Conservation (phyloP, 2,329 filamentous ascomycete species). For the Paraphoma chrysanthemicola region DNA sequence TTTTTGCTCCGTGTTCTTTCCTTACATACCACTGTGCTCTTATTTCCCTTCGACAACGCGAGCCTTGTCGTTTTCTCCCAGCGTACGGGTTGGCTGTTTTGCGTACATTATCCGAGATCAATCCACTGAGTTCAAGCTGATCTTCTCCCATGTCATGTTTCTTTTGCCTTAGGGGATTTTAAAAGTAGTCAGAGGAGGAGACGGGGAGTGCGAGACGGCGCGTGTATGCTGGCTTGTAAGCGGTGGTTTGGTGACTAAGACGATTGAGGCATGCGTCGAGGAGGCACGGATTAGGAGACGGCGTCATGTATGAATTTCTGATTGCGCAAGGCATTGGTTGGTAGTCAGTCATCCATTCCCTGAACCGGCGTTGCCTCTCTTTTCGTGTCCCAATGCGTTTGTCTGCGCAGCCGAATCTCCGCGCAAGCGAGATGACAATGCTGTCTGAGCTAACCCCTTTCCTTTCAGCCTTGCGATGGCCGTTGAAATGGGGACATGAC, state of each 20-base stretch:
- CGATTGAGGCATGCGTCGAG: neutral
- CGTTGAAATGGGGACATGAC: neutral
- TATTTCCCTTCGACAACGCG: constrained; percentile 25
- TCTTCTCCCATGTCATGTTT: constrained; percentile 16
- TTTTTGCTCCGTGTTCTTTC: constrained; percentile 32
- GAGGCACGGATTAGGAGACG: neutral
- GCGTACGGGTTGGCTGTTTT: constrained; percentile 36
- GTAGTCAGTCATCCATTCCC: neutral
- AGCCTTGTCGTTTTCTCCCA: constrained; percentile 15
- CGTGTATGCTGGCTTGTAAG: constrained; percentile 26
- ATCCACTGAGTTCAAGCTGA: constrained; percentile 12
- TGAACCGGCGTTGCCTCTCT: constrained; percentile 5
- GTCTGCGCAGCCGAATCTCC: neutral
- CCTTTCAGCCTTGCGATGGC: neutral
- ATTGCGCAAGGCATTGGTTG: neutral
- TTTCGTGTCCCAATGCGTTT: neutral
- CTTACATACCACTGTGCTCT: constrained; percentile 44
- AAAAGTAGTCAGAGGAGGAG: constrained; percentile 1
- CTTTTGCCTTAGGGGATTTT: neutral
- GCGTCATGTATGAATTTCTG: constrained; percentile 1
- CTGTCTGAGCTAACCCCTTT: neutral
- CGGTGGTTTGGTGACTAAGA: neutral
- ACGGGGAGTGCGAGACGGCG: constrained; percentile 11
- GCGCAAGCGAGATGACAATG: neutral
- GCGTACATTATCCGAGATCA: constrained; percentile 15